Base-by-base conservation (phyloP, 2,329 filamentous ascomycete genomes). In the Cadophora luteo-olivacea region DNA sequence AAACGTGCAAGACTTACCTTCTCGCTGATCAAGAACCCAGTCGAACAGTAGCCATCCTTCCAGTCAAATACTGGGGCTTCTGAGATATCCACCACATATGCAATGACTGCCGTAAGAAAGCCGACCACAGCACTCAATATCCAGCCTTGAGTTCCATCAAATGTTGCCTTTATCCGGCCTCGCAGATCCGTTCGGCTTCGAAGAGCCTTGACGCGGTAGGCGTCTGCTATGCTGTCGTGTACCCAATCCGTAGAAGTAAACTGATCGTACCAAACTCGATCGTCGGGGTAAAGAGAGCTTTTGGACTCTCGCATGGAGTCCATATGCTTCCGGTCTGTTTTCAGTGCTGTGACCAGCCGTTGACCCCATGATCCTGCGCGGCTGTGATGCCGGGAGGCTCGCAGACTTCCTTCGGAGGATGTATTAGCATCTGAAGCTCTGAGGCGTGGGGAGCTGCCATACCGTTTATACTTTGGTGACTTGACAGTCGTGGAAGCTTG, bases 191-290 rank as follows among this genome's bases (percentile, higher is more conserved):
- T 97, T 61, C 94, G 86, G 75, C 87, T 90, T 61, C 93, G 89
- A 49, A 99, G 85, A 64, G 90, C 90, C 79, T 97, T 96, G 61
- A 97, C 89, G 32, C 96, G 92, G 75, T 94, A 93, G 11, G 94
- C 93, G 80, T 98, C 96, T 76, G 94, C 93, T 74, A 99, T 97
- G 79, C 92, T 94, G 80, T 99, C 96, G 78, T 97, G 95, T 0
- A 99, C 94, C 96, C 96, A 99, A 79, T 99, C 95, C 66, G 93
- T 97, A 7, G 93, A 97, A 6, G 94, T 97, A 77, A 97, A 97
- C 80, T 99, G 96, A 82, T 99, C 96, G 81, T 98, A 98, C 96
- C 96, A 98, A 11, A 97, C 92, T 69, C 96, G 90, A 74, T 98
- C 94, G 77, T 97, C 92, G 62, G 90, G 83, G 74, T 89, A 90